Evolutionary conservation across 768 basidiomycete genomes (phyloP), one percentile per base, ranked within the genome.

Genomic region (Ramaria sp.): DNA sequence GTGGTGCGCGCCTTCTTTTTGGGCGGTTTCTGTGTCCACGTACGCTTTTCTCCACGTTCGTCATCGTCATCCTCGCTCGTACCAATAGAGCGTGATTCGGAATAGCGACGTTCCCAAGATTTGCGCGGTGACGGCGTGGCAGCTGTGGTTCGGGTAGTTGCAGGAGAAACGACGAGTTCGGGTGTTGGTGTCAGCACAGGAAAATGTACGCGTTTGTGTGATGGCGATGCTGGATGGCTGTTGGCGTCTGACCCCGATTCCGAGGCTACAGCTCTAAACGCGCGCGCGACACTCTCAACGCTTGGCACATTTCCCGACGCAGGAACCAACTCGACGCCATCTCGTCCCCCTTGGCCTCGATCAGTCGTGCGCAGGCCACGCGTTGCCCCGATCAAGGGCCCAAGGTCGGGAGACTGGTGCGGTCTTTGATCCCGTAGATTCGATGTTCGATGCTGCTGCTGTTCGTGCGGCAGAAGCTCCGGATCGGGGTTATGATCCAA

Each of bases 321-420:
- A 34, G 33, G 64, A 11, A 77, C 72, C 69, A 30, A 83, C 76
- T 0, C 83, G 27, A 84, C 76, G 0, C 83, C 83, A 20, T 77
- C 74, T 70, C 86, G 74, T 3, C 86, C 85, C 1, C 85, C 82
- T 66, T 85, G 85, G 1, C 57, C 57, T 9, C 57, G 48, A 20
- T 33, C 50, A 43, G 37, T 67, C 20, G 85, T 83, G 63, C 74
- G 70, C 60, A 87, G 84, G 2, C 86, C 84, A 4, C 86, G 70
- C 59, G 77, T 70, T 24, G 66, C 63, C 13, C 83, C 86, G 0
- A 88, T 69, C 30, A 88, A 68, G 5, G 86, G 86, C 13, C 86
- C 86, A 1, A 87, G 63, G 65, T 86, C 78, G 54, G 17, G 65
- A 61, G 12, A 63, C 24, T 22, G 15, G 15, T 34, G 39, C 27